Conservation (phyloP, 1,284 basidiomycete genomes). For the Trametes sp. region DNA sequence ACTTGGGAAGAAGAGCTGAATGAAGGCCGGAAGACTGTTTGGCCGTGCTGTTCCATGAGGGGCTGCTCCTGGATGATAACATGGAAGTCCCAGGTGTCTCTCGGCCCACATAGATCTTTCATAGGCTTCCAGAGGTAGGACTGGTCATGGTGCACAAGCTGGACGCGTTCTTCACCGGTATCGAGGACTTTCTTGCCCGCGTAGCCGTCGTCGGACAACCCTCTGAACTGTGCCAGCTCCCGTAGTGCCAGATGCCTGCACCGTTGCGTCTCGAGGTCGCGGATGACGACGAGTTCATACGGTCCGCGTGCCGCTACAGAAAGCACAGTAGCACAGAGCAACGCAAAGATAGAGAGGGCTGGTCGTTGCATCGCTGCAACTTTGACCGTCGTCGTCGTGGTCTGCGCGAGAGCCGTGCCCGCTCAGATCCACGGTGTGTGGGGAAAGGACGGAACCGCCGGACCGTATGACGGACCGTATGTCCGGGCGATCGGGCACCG, state of each 20-base stretch:
- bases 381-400: neutral
- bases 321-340: neutral
- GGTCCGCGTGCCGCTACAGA: neutral
- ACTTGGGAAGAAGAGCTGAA: neutral
- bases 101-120: conserved; percentile 30
- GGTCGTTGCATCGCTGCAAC: too few species aligned
- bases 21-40: conserved; percentile 4
- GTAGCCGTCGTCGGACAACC: conserved; percentile 23
- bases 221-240: conserved; percentile 31
- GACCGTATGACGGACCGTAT: neutral
- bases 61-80: conserved; percentile 9
- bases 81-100: conserved; percentile 28
- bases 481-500: neutral
- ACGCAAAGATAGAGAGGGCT: neutral
- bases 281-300: conserved; percentile 35
- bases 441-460: neutral
- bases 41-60: neutral
- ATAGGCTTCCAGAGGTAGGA: conserved; percentile 31
- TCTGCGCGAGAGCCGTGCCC: neutral
- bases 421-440: neutral
- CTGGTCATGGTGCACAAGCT: conserved; percentile 29
- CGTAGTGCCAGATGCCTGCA: conserved; percentile 32
- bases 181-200: conserved; percentile 6
- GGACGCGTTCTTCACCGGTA: conserved; percentile 32
- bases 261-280: conserved; percentile 14